Base-by-base conservation (phyloP, 805 yeast genomes). In the Lipomyces anomalus region DNA sequence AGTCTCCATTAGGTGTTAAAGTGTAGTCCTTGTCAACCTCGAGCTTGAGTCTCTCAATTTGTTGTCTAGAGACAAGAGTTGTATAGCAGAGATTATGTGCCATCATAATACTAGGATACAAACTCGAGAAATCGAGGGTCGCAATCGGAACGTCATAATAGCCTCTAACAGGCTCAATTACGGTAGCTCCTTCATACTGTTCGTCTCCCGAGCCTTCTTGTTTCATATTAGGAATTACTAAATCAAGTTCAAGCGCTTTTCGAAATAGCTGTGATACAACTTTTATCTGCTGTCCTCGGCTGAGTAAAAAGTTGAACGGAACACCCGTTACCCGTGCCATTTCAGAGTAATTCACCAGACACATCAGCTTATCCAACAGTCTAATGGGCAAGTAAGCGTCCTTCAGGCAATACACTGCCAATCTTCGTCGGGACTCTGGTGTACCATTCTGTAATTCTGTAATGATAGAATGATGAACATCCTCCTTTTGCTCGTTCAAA, bases 291-390 rank as follows among this genome's bases (percentile, higher is more conserved):
- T 92, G 99, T 33, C 99, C 99, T 61, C 99, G 76, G 13, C 94
- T 64, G 36, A 92, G 68, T 50, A 92, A 72, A 61, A 80, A 90
- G 1, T 96, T 83, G 59, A 92, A 87, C 0, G 99, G 98, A 7
- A 92, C 97, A 55, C 99, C 99, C 0, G 98, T 92, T 22, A 92
- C 99, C 70, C 99, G 82, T 1, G 98, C 97, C 99, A 92, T 92
- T 67, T 92, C 99, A 0, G 97, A 90, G 66, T 92, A 92, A 61
- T 92, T 92, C 50, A 94, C 95, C 50, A 92, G 71, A 58, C 97
- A 88, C 98, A 92, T 94, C 43, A 92, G 73, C 59, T 90, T 94
- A 53, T 90, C 97, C 58, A 89, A 66, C 30, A 92, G 71, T 53
- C 98, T 70, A 57, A 92, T 61, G 1, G 98, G 98, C 38, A 92